Evolutionary conservation across 768 basidiomycete genomes (phyloP), one percentile per base, ranked within the genome.

Genomic region (Collybia sp.): DNA sequence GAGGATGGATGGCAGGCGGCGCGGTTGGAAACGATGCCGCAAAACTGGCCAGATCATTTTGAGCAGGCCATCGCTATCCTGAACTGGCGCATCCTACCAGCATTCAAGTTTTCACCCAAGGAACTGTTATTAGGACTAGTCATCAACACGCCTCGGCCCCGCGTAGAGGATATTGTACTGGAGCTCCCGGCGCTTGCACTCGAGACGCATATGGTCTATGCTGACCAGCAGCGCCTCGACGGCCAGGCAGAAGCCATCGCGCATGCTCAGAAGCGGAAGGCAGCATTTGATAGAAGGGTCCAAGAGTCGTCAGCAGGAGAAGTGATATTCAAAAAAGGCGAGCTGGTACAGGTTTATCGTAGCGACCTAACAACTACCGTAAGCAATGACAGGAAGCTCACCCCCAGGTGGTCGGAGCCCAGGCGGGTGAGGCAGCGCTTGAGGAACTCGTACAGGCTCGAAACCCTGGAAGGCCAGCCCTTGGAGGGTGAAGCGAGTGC

Each of bases 261-360:
- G 3, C 63, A 67, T 17, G 57, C 62, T 5, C 8, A 44, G 6
- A 36, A 47, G 13, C 31, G 56, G 2, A 69, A 68, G 41, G 48
- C 30, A 0, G 53, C 39, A 0, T 70, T 69, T 34, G 59, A 70
- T 47, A 48, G 43, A 37, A 45, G 50, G 18, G 57, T 68, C 1
- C 13, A 52, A 15, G 40, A 37, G 0, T 44, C 37, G 2, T 30
- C 35, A 5, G 42, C 54, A 9, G 51, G 61, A 0, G 58, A 53
- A 20, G 58, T 65, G 5, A 30, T 47, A 1, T 70, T 69, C 44
- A 5, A 43, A 3, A 8, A 11, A 6, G 60, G 62, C 0, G 45
- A 67, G 10, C 55, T 69, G 1, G 61, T 66, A 4, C 66, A 69
- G 48, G 49, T 68, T 0, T 59, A 60, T 16, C 36, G 57, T 11